Conservation (phyloP, 352 stramenopile species). For the Plasmopara viticola region DNA sequence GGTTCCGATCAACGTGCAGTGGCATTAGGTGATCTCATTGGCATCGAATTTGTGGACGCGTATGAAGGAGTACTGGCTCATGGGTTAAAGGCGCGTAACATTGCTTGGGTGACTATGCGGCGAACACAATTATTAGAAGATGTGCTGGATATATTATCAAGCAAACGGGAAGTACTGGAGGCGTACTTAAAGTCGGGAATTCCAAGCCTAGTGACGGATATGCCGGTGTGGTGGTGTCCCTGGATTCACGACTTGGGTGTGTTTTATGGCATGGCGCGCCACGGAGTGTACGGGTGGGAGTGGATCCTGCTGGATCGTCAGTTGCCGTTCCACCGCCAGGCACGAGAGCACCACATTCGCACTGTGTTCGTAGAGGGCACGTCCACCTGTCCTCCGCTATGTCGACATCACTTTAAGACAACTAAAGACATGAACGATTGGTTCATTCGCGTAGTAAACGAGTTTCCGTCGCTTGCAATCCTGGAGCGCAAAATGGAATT, state of each 20-base stretch:
- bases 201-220: conserved; percentile 50
- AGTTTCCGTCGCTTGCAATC: conserved; percentile 67
- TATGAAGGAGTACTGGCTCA: conserved; percentile 78
- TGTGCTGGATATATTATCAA: conserved; percentile 55
- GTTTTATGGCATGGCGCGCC: conserved; percentile 73
- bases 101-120: conserved; percentile 75
- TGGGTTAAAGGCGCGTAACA: conserved; percentile 79
- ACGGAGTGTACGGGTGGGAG: conserved; percentile 70
- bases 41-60: conserved; percentile 83
- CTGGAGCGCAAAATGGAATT: conserved; percentile 69
- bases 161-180: conserved; percentile 31
- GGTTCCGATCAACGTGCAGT: conserved; percentile 68
- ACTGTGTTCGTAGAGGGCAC: conserved; percentile 65
- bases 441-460: conserved; percentile 56
- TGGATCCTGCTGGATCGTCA: conserved; percentile 61
- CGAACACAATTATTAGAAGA: conserved; percentile 69
- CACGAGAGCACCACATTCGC: conserved; percentile 64
- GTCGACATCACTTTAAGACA: conserved; percentile 56
- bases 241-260: conserved; percentile 81
- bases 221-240: conserved; percentile 87
- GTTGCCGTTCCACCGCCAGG: conserved; percentile 66
- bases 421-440: conserved; percentile 39
- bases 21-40: conserved; percentile 67
- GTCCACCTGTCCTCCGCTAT: conserved; percentile 44
- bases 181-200: conserved; percentile 54